Evolutionary conservation across 2,329 filamentous ascomycete genomes (phyloP).

Genomic region (Colletotrichum kahawae): DNA sequence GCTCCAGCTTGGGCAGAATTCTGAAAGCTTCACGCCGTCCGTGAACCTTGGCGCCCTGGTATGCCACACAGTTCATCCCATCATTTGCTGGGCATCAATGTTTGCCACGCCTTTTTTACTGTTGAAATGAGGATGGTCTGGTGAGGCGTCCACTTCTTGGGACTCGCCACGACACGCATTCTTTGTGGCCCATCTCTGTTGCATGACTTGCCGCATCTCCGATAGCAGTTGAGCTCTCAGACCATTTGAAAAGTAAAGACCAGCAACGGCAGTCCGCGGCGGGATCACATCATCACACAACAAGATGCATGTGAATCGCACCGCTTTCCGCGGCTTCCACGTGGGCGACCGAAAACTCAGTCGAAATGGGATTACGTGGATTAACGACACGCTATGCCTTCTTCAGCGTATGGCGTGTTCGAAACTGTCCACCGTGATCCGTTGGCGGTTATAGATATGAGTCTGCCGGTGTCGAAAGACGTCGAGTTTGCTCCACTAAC

Average conservation of each 20-base stretch:
- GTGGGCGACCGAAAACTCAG: neutral
- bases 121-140: neutral
- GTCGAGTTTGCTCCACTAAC: neutral
- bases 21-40: neutral
- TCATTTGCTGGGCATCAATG: neutral
- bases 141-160: accelerated
- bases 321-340: neutral
- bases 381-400: neutral
- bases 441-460: constrained; percentile 11
- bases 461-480: neutral
- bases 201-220: neutral
- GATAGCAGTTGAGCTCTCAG: neutral
- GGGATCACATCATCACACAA: neutral
- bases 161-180: accelerated
- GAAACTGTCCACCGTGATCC: constrained; percentile 2
- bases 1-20: neutral
- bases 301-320: neutral
- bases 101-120: neutral
- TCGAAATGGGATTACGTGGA: neutral
- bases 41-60: neutral
- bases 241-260: neutral
- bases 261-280: neutral
- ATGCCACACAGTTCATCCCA: neutral
- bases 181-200: neutral
- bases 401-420: constrained; percentile 5